Percentiles rank a stretch among this genome's conserved stretches.
These are phyloP conservation scores for Vanrija humicola DNA, from an alignment of 1,284 basidiomycete species.

Conservation along the genomic window DNA sequence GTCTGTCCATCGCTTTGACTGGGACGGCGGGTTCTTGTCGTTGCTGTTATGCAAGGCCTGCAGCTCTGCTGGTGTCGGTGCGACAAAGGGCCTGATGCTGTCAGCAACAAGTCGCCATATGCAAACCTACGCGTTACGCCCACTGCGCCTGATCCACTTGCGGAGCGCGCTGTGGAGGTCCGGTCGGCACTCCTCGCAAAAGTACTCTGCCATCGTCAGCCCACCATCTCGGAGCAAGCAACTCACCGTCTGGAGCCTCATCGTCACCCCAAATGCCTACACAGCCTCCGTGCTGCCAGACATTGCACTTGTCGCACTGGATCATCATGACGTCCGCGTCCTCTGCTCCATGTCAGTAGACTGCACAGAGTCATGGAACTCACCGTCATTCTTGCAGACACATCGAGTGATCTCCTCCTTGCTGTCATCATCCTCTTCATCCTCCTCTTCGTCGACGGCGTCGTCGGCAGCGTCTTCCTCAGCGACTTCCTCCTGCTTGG, in stretches of 20 bases:
- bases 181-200: slow-evolving; percentile 89
- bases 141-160: slow-evolving; percentile 55
- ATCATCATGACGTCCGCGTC: slow-evolving; percentile 85
- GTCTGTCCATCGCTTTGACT: slow-evolving; percentile 46
- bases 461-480: slow-evolving; percentile 17
- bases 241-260: slow-evolving; percentile 71
- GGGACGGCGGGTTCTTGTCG: slow-evolving; percentile 44
- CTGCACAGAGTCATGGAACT: slow-evolving; percentile 38
- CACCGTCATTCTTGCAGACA: slow-evolving; percentile 84
- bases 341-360: slow-evolving; percentile 40
- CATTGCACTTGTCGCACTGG: slow-evolving; percentile 92
- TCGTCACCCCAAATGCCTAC: slow-evolving; percentile 89
- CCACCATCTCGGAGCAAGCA: not conserved
- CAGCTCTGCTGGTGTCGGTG: slow-evolving; percentile 42
- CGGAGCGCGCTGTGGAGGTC: slow-evolving; percentile 75
- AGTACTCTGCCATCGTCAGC: slow-evolving; percentile 55
- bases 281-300: slow-evolving; percentile 97
- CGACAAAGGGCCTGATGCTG: slow-evolving; percentile 29
- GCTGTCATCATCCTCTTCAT: slow-evolving; percentile 60
- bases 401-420: slow-evolving; percentile 87
- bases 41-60: slow-evolving; percentile 26
- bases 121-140: slow-evolving; percentile 36
- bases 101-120: slow-evolving; percentile 4
- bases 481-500: slow-evolving; percentile 7
- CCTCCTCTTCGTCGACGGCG: slow-evolving; percentile 26